A percentile compares a stretch with the other conserved stretches of the same genome.
Evolutionary conservation across 2,329 filamentous ascomycete genomes (phyloP).

Genomic region (Fusarium sp.): DNA sequence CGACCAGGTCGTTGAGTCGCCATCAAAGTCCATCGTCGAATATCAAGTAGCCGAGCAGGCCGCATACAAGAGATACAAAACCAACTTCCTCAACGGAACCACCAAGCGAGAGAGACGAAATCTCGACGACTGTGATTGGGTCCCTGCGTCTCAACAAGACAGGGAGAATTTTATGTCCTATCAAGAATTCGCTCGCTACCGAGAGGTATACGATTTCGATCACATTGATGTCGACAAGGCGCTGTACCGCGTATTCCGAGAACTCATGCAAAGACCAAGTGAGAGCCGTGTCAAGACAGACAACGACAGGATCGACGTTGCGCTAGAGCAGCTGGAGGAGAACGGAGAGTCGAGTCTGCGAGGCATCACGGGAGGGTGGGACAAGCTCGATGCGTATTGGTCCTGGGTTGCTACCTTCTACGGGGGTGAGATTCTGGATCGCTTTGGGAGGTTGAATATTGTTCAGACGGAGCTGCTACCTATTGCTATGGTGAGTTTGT

Average conservation of each 20-base stretch:
- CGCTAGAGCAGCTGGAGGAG: slow-evolving; percentile 31
- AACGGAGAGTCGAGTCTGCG: slow-evolving; percentile 22
- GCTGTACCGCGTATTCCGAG: slow-evolving; percentile 48
- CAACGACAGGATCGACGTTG: slow-evolving; percentile 37
- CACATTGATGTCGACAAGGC: slow-evolving; percentile 10
- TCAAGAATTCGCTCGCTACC: slow-evolving; percentile 55
- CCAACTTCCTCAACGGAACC: slow-evolving; percentile 48
- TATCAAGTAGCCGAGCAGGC: slow-evolving; percentile 49
- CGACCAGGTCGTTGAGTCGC: slow-evolving; percentile 44
- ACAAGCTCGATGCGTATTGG: slow-evolving; percentile 55
- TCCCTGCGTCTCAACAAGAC: slow-evolving; percentile 44
- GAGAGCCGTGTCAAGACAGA: slow-evolving; percentile 43
- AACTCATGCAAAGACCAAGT: slow-evolving; percentile 49
- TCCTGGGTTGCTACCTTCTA: slow-evolving; percentile 58
- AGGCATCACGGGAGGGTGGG: slow-evolving; percentile 44
- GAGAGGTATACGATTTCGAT: slow-evolving; percentile 52
- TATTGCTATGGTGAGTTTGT: slow-evolving; percentile 57
- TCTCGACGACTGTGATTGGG: slow-evolving; percentile 41
- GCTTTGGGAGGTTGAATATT: slow-evolving; percentile 56
- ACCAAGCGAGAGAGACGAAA: background rate
- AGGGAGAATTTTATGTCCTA: slow-evolving; percentile 54
- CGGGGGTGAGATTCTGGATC: slow-evolving; percentile 54
- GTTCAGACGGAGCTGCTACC: slow-evolving; percentile 57
- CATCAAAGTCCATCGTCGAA: slow-evolving; percentile 45
- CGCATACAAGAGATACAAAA: slow-evolving; percentile 48